Evolutionary conservation across 2,329 filamentous ascomycete species (phyloP).

Genomic region (Claviceps humidiphila): DNA sequence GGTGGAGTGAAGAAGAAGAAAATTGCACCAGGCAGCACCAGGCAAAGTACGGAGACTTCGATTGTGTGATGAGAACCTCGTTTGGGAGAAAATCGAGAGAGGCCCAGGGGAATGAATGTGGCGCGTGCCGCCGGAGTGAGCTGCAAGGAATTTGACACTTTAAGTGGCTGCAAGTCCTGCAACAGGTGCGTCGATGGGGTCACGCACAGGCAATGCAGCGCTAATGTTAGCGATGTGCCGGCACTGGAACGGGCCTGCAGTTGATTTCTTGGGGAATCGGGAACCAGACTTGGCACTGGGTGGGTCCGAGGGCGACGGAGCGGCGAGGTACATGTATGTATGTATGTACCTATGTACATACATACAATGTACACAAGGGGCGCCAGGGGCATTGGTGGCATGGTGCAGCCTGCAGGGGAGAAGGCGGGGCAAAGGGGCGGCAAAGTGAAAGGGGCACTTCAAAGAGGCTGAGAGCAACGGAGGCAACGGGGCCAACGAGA

Average conservation of each 20-base stretch:
- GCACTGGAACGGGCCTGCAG: neutral
- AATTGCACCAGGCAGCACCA: neutral
- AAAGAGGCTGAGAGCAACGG: neutral
- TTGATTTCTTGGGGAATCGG: neutral
- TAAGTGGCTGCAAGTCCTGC: neutral
- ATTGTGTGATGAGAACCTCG: neutral
- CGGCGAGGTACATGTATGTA: no score
- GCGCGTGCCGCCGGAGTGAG: neutral
- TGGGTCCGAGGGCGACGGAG: neutral
- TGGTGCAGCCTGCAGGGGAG: neutral
- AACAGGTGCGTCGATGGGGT: neutral
- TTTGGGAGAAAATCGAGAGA: neutral
- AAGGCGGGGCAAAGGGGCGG: neutral
- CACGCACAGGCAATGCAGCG: neutral
- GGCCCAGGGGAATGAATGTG: neutral
- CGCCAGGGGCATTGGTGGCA: no score
- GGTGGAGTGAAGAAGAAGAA: neutral
- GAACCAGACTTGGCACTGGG: neutral
- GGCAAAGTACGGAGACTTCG: neutral
- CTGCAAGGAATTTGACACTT: neutral
- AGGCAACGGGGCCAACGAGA: neutral
- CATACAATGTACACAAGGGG: no score
- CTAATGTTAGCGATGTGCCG: neutral
- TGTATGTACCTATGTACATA: no score
- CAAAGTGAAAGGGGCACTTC: neutral